Conservation (phyloP, 164 flowering plant species). For the Umbellularia californica region DNA sequence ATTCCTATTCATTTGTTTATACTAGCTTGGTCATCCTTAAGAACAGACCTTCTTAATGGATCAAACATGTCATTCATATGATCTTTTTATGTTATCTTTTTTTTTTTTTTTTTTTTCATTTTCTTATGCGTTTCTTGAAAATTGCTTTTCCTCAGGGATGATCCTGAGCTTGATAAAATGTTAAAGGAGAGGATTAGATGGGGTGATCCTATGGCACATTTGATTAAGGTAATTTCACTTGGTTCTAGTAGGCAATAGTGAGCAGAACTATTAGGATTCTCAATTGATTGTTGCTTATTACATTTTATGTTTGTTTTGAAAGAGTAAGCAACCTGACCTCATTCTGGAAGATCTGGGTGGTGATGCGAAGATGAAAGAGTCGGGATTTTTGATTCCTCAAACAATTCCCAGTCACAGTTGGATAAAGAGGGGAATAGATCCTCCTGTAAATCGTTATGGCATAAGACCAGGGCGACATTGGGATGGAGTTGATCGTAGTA, state of each 20-base stretch:
- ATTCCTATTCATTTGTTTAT: too few relatives aligned
- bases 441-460: conserved; percentile 81
- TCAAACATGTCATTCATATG: neutral
- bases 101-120: too few relatives aligned
- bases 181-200: conserved; percentile 78
- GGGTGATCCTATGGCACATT: conserved; percentile 98
- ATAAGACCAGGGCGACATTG: conserved; percentile 78
- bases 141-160: conserved; percentile 53
- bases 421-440: conserved; percentile 73
- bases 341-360: conserved; percentile 62
- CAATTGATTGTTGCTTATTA: neutral
- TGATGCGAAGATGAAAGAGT: conserved; percentile 81
- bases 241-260: neutral
- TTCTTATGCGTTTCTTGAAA: neutral
- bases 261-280: neutral
- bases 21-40: too few relatives aligned
- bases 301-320: conserved; percentile 12
- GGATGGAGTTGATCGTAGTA: conserved; percentile 98
- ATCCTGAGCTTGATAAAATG: conserved; percentile 80
- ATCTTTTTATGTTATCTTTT: neutral
- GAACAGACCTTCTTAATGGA: neutral
- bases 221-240: conserved; percentile 48
- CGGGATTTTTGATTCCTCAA: conserved; percentile 91
- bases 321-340: conserved; percentile 50
- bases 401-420: conserved; percentile 89